Evolutionary conservation across 148 eudicot species (phyloP).

Genomic region (Persicaria maculosa): DNA sequence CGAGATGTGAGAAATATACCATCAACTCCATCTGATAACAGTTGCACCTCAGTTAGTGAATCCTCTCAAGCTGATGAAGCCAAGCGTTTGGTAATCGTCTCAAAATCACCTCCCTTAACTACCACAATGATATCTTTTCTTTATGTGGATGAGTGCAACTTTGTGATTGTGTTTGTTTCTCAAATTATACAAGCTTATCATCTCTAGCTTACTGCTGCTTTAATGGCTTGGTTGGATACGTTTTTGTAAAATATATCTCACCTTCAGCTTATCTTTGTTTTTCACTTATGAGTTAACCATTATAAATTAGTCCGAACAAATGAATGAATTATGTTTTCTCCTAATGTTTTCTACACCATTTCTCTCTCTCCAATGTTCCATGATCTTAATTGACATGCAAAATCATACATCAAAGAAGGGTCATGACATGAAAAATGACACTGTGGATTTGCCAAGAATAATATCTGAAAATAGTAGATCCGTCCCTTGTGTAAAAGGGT

Average conservation of each 20-base stretch:
- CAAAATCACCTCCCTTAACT: not conserved
- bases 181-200: not conserved
- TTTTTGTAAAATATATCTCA: not conserved
- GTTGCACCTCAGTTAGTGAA: slow-evolving; percentile 4
- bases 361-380: not conserved
- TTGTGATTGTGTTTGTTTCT: not conserved
- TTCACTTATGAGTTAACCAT: not conserved
- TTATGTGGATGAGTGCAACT: not conserved
- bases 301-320: not conserved
- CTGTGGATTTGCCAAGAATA: not conserved
- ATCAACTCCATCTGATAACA: slow-evolving; percentile 9
- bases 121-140: not conserved
- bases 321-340: not conserved
- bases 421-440: not conserved
- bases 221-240: not conserved
- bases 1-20: slow-evolving; percentile 1
- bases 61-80: slow-evolving; percentile 6
- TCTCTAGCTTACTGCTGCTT: not conserved
- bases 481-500: not conserved
- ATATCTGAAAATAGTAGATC: not conserved
- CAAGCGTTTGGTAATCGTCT: slow-evolving; percentile 15
- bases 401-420: not conserved
- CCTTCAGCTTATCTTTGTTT: not conserved
- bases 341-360: not conserved
- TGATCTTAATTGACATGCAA: not conserved